Evolutionary conservation across 805 yeast genomes (phyloP).

Genomic region (Kluyveromyces aestuarii): DNA sequence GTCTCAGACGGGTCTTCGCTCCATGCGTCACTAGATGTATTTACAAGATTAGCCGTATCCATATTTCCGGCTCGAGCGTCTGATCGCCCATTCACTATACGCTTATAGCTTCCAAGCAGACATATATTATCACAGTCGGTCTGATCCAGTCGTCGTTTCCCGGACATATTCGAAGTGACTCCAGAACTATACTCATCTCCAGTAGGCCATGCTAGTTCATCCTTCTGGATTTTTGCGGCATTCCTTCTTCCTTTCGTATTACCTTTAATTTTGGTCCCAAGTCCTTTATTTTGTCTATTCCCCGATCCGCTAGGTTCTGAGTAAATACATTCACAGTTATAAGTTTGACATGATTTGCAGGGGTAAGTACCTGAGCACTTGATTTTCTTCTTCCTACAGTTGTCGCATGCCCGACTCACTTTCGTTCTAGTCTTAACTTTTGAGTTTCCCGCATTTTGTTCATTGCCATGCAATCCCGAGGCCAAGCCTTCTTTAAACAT

Average conservation of each 20-base stretch:
- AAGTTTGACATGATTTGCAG: conserved; percentile 25
- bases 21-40: neutral
- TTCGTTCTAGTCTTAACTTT: conserved; percentile 9
- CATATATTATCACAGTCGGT: no score
- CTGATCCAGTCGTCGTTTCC: no score
- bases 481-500: neutral
- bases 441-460: conserved; percentile 1
- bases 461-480: neutral
- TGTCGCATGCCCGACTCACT: conserved; percentile 24
- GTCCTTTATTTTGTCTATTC: neutral
- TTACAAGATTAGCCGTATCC: neutral
- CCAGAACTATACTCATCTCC: neutral
- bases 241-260: neutral
- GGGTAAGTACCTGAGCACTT: conserved; percentile 28
- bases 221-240: neutral
- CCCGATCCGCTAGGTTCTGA: neutral
- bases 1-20: neutral
- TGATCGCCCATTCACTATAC: no score
- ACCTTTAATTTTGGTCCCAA: neutral
- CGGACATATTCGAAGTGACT: no score
- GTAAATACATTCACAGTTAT: conserved; percentile 23
- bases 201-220: neutral
- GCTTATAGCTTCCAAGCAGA: no score
- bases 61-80: no score
- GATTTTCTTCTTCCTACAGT: conserved; percentile 27